Evolutionary conservation across 768 basidiomycete genomes (phyloP).

Genomic region (Boletus reticuloceps): DNA sequence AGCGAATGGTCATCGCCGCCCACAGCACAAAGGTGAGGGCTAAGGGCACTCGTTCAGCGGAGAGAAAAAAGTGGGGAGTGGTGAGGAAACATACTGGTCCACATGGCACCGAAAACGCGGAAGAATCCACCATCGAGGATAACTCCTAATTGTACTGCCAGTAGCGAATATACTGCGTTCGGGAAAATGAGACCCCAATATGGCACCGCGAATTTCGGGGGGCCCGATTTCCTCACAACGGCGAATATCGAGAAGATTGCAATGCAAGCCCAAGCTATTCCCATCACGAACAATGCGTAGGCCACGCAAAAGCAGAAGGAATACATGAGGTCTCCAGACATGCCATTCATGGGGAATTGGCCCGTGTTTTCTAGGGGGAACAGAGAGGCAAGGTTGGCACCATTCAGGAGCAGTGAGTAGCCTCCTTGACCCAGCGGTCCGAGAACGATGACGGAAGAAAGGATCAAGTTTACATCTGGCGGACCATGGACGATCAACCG

Average conservation of each 20-base stretch:
- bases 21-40: conserved; percentile 44
- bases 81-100: conserved; percentile 41
- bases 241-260: conserved; percentile 40
- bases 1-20: conserved; percentile 39
- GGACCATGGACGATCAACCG: conserved; percentile 43
- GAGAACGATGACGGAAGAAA: conserved; percentile 47
- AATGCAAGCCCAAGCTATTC: conserved; percentile 48
- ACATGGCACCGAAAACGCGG: conserved; percentile 50
- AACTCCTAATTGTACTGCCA: conserved; percentile 47
- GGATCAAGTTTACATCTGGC: conserved; percentile 37
- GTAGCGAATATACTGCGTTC: conserved; percentile 49
- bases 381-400: conserved; percentile 35
- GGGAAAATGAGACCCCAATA: conserved; percentile 61
- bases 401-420: conserved; percentile 42
- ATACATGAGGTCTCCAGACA: conserved; percentile 42
- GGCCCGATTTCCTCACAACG: conserved; percentile 28
- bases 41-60: conserved; percentile 11
- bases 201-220: conserved; percentile 42
- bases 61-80: neutral
- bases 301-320: conserved; percentile 45
- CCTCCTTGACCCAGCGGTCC: conserved; percentile 56
- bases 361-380: conserved; percentile 31
- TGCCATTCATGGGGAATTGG: conserved; percentile 31
- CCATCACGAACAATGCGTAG: conserved; percentile 54
- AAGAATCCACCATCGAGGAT: conserved; percentile 52